Evolutionary conservation across 345 rosid genomes (phyloP).

Genomic region (Reutealis trisperma): DNA sequence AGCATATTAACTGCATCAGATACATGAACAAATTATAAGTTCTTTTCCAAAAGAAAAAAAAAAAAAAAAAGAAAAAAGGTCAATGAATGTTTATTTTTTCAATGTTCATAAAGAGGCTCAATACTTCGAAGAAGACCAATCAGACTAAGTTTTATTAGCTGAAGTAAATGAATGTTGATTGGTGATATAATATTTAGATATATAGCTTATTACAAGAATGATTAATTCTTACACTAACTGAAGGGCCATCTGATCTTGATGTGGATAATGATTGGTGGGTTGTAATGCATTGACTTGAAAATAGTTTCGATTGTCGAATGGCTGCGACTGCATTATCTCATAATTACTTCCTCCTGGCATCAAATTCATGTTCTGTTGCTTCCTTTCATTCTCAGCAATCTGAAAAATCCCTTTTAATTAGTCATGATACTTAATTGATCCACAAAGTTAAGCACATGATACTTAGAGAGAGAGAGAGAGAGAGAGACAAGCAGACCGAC

Average conservation of each 20-base stretch:
- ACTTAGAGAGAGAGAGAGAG: background rate
- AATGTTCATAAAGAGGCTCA: too few species aligned
- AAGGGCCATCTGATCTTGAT: constrained; percentile 77
- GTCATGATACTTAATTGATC: background rate
- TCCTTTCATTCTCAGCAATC: constrained; percentile 91
- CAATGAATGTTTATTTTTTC: background rate
- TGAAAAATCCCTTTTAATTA: constrained; percentile 21
- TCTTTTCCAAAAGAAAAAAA: background rate
- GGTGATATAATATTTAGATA: too few species aligned
- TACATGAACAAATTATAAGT: background rate
- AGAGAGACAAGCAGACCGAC: constrained; percentile 33
- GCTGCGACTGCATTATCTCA: constrained; percentile 63
- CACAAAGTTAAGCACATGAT: background rate
- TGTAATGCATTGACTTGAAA: constrained; percentile 84
- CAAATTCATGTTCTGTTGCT: constrained; percentile 66
- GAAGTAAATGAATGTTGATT: too few species aligned
- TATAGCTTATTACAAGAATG: background rate
- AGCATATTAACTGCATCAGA: constrained; percentile 24
- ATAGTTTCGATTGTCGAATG: constrained; percentile 66
- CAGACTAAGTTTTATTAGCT: too few species aligned
- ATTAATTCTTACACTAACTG: constrained; percentile 67
- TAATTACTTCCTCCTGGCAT: constrained; percentile 77
- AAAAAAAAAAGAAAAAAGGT: too few species aligned
- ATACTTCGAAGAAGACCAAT: too few species aligned
- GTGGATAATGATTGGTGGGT: constrained; percentile 62